Percentiles rank a stretch among this genome's conserved stretches.
Evolutionary conservation across 2,329 filamentous ascomycete genomes (phyloP).

Genomic region (Blumeria graminis): DNA sequence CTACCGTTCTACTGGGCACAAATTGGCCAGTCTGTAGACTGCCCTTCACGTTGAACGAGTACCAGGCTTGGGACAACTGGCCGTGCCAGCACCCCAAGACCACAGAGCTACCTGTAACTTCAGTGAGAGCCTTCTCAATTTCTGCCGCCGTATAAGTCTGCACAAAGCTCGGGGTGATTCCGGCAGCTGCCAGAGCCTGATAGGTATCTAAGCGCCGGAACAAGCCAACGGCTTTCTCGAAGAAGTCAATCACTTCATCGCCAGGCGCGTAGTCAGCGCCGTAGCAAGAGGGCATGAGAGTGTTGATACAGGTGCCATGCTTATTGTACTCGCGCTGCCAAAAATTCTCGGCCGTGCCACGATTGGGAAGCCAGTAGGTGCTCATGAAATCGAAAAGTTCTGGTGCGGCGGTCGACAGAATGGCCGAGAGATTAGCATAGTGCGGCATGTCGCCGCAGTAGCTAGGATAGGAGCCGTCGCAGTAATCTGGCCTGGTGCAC

Average conservation of each 20-base stretch:
- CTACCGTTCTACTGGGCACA: constrained; percentile 16
- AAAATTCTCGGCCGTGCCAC: constrained; percentile 36
- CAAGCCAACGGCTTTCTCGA: constrained; percentile 3
- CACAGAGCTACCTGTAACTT: constrained; percentile 21
- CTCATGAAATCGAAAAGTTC: constrained; percentile 30
- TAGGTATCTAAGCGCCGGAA: constrained; percentile 6
- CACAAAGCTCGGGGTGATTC: constrained; percentile 24
- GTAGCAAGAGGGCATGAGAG: constrained; percentile 43
- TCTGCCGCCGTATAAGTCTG: constrained; percentile 19
- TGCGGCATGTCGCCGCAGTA: constrained; percentile 36
- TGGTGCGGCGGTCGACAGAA: constrained; percentile 27
- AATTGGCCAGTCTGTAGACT: constrained; percentile 26
- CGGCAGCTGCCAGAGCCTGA: constrained; percentile 21
- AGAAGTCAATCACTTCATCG: constrained; percentile 8
- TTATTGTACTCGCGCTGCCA: constrained; percentile 60
- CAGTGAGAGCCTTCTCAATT: constrained; percentile 20
- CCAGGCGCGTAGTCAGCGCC: constrained; percentile 8
- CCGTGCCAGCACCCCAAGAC: constrained; percentile 21
- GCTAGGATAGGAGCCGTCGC: constrained; percentile 43
- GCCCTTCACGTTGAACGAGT: constrained; percentile 27
- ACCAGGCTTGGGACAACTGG: constrained; percentile 26
- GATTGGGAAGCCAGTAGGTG: constrained; percentile 43
- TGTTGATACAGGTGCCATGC: constrained; percentile 49
- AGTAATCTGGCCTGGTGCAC: constrained; percentile 28
- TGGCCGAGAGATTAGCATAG: constrained; percentile 40